Base-by-base conservation (phyloP, 495 filamentous ascomycete species). In the Daldinia concentrica region DNA sequence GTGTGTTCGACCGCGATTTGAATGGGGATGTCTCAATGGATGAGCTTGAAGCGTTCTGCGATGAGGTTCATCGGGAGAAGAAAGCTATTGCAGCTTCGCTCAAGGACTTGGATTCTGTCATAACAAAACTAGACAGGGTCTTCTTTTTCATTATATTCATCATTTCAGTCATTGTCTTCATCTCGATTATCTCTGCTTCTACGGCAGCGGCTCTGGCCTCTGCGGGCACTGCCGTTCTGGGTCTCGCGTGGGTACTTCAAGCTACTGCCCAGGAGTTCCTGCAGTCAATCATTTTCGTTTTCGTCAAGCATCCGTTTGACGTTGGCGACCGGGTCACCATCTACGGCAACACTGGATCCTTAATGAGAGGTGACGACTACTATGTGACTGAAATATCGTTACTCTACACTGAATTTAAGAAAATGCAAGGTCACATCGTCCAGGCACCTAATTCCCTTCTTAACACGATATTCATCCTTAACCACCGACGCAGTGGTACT, bases 371-470 rank as follows among this genome's bases (percentile, higher is more conserved):
- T 26, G 94, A 98, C 76, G 94, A 97, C 73, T 98, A 97, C 81
- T 97, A 97, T 66, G 93, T 99, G 59, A 94, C 97, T 62, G 92
- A 97, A 70, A 94, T 98, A 50, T 91, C 93, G 7, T 84, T 98
- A n/a, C 87, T 99, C 9, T 97, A 94, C 75, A 98, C 95, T 29
- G 95, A 98, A 75, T 97, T 98, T 83, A 98, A 97, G 82, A 98
- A 98, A 82, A 93, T 97, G 90, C 90, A 97, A 76, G 95, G 95
- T 12, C 94, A 97, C 69, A 88, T 97, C 14, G 95, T 98, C 3
- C 95, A 98, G 77, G 95, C 95, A 0, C 95, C 95, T 4, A 98
- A 98, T 84, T 95, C 90, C 62, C 90, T 97, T 58, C 86, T 98
- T 27, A 98, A 98, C 75, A 92, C 88, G 0, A 86, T 98, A 6